Conservation (phyloP, 2,329 filamentous ascomycete species). For the Aureobasidium leucospermi region DNA sequence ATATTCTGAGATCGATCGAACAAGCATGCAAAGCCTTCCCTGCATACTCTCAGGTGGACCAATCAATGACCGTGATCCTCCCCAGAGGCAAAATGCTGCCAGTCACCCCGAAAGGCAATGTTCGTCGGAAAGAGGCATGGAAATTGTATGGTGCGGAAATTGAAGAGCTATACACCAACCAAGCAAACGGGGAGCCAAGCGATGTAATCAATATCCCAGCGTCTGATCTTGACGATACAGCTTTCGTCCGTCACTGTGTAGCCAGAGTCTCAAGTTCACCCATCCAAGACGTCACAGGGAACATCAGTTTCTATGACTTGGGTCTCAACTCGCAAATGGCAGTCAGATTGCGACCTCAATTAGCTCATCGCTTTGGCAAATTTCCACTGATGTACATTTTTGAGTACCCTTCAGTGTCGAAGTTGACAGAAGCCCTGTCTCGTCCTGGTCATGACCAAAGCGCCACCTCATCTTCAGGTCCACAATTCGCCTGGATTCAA, state of each 20-base stretch:
- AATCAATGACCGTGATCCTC: slow-evolving; percentile 24
- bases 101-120: slow-evolving; percentile 28
- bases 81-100: slow-evolving; percentile 21
- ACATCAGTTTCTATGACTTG: slow-evolving; percentile 13
- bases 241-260: neutral
- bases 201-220: neutral
- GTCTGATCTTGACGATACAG: neutral
- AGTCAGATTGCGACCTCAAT: slow-evolving; percentile 20
- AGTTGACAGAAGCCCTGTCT: slow-evolving; percentile 15
- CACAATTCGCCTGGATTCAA: neutral
- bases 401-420: slow-evolving; percentile 23
- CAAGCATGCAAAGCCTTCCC: neutral
- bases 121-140: slow-evolving; percentile 26
- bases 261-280: neutral
- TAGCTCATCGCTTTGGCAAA: slow-evolving; percentile 20
- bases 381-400: slow-evolving; percentile 25
- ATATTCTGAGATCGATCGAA: neutral
- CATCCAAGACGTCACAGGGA: neutral
- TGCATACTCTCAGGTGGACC: slow-evolving; percentile 20
- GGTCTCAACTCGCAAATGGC: slow-evolving; percentile 17
- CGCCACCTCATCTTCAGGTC: neutral
- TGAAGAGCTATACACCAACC: slow-evolving; percentile 13
- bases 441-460: neutral
- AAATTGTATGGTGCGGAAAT: slow-evolving; percentile 21
- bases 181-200: neutral